Base-by-base conservation (phyloP, 1,139 yeast genomes). In the Suhomyces atakaporum region DNA sequence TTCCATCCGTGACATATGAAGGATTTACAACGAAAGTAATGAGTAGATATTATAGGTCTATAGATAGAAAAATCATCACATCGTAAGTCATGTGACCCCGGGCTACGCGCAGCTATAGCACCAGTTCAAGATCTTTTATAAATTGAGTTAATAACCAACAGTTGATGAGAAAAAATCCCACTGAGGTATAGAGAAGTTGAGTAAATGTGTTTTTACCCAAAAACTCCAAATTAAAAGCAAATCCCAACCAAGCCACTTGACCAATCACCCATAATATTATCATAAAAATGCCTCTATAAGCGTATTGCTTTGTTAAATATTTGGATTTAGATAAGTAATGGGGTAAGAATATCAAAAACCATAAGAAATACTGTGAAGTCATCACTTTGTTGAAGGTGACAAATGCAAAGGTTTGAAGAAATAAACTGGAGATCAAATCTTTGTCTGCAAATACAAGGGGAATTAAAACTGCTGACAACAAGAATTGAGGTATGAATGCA, bases 371-470 rank as follows among this genome's bases (percentile, higher is more conserved):
- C 54, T 84, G 94, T 1, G 96, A 87, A 0, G 98, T 92, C 52
- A 95, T 85, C 23, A 92, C 97, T 62, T 92, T 92, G 66, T 92
- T 92, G 64, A 84, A 88, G 2, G 94, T 73, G 23, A 90, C 96
- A 64, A 92, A 92, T 19, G 88, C 76, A 59, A 88, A 83, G 1
- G 98, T 92, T 60, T 90, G 97, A n/a, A 89, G 58, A 54, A 90
- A 87, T 45, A 88, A 60, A 14, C 89, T 76, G 27, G 84, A 73
- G n/a, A 79, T 59, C 19, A 84, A 53, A 41, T 81, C 78, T 12
- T 55, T 56, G 28, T 69, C 62, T 2, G 84, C 80, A 51, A 79
- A 74, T 9, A 61, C 29, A 11, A 83, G 55, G 2, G 96, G 96
- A 3, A 88, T 51, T 1, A 84, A 33, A 0, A 85, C 47, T 1